Evolutionary conservation across 2,329 filamentous ascomycete species (phyloP), one percentile per base, ranked within the genome.

Genomic region (Macroventuria anomochaeta): DNA sequence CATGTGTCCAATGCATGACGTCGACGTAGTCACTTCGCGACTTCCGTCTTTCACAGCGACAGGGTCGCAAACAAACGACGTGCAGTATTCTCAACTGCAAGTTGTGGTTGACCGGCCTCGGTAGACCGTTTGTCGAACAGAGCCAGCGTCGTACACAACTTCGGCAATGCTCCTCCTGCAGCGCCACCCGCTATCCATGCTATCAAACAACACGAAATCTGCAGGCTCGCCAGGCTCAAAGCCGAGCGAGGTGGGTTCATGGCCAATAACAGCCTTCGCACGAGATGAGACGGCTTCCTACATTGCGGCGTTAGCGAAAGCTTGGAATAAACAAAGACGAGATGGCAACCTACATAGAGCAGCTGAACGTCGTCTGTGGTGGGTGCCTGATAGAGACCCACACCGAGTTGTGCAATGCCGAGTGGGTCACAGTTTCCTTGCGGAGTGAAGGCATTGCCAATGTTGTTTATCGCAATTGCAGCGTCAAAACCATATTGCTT

Each of bases 391-490:
- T 90, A 56, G 4, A 56, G 48, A 8, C 53, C 53, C 32, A 56
- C 47, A 21, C 53, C 53, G n/a, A 56, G 48, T 59, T 81, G 84
- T 17, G 87, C 86, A 36, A 89, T 74, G 33, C 78, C 77, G 41
- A 91, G 68, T 1, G 88, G 88, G 73, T 90, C 88, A 32, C 82
- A 85, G 15, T 78, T 84, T 0, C 88, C 88, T 64, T 87, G 84
- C 0, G 88, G 88, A 6, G 88, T 90, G 63, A 91, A 90, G 0
- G 88, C 86, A 66, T 91, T 91, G 15, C 88, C 88, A 12, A 91
- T 83, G 63, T 91, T 91, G 65, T 90, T 90, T 31, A 89, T 80
- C 2, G 85, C 83, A 5, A 90, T 79, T 12, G 84, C 85, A 17
- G 80, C 85, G 53, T 85, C 79, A 3, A 90, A 68, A 0, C 78